These are phyloP conservation scores for Tetracladium setigerum DNA, from an alignment of 495 filamentous ascomycete genomes.

Conservation along the genomic window DNA sequence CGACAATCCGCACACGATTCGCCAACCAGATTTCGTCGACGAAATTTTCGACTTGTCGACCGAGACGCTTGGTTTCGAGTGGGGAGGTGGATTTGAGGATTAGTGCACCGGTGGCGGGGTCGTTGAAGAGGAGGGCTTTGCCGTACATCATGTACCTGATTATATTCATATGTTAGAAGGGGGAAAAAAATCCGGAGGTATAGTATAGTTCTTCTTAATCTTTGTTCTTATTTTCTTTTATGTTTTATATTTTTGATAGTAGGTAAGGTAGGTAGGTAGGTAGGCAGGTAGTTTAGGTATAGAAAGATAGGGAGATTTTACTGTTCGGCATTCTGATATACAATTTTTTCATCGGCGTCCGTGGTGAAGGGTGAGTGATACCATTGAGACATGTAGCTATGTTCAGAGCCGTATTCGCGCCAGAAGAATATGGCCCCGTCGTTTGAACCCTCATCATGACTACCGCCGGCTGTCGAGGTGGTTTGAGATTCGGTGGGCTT, in stretches of 20 bases:
- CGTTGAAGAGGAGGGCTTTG: conserved; percentile 49
- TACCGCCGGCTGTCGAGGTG: too few species aligned
- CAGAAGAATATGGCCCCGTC: conserved; percentile 13
- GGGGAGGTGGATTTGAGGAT: conserved; percentile 38
- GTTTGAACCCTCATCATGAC: too few species aligned
- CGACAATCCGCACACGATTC: conserved; percentile 47
- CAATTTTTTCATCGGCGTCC: neutral
- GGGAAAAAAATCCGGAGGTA: too few species aligned
- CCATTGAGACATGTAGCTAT: conserved; percentile 13
- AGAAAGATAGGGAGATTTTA: too few species aligned
- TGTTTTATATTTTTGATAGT: too few species aligned
- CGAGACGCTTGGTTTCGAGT: conserved; percentile 42
- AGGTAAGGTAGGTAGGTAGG: too few species aligned
- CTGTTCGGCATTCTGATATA: conserved; percentile 11
- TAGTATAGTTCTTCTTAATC: too few species aligned
- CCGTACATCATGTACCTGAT: conserved; percentile 61
- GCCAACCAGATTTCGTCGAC: conserved; percentile 43
- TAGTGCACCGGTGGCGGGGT: conserved; percentile 25
- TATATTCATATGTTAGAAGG: too few species aligned
- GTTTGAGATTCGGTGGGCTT: too few species aligned
- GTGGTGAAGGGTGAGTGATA: conserved; percentile 9
- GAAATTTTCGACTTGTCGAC: conserved; percentile 48
- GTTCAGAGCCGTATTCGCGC: conserved; percentile 2
- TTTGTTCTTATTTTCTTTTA: too few species aligned
- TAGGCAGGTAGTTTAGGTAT: too few species aligned